Evolutionary conservation across 768 basidiomycete species (phyloP).

Genomic region (Artomyces pyxidatus): DNA sequence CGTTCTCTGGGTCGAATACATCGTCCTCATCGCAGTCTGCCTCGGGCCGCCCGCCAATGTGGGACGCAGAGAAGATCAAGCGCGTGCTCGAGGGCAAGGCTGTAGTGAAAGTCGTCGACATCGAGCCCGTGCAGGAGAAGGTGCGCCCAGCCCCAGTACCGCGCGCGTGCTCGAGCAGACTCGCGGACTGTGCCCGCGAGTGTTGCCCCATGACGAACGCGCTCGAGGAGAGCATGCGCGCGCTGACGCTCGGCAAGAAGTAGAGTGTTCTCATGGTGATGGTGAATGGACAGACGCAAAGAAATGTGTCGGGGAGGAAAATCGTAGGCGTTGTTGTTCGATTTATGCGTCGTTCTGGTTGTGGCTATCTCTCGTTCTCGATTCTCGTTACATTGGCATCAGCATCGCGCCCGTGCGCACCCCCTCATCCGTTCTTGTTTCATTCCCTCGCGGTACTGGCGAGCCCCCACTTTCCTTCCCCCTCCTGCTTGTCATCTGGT

Average conservation of each 20-base stretch:
- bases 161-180: slow-evolving; percentile 9
- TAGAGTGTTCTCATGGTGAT: too few species aligned
- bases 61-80: slow-evolving; percentile 74
- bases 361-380: too few species aligned
- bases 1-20: slow-evolving; percentile 52
- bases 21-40: slow-evolving; percentile 17
- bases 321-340: too few species aligned
- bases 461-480: too few species aligned
- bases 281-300: too few species aligned
- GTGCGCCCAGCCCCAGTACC: neutral
- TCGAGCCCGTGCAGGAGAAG: slow-evolving; percentile 34
- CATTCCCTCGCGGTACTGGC: too few species aligned
- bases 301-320: too few species aligned
- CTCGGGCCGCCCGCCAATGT: slow-evolving; percentile 7
- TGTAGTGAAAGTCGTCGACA: slow-evolving; percentile 70
- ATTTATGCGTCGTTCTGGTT: too few species aligned
- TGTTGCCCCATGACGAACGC: slow-evolving; percentile 28
- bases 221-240: slow-evolving; percentile 64
- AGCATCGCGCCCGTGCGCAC: too few species aligned
- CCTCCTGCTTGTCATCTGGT: too few species aligned
- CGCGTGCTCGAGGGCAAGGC: slow-evolving; percentile 79
- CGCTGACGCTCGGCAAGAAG: slow-evolving; percentile 51
- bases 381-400: too few species aligned
- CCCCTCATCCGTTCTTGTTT: too few species aligned
- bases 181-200: slow-evolving; percentile 5